Percentiles rank a stretch among this genome's conserved stretches.
Evolutionary conservation across 2,329 filamentous ascomycete genomes (phyloP).

Genomic region (Neofusicoccum parvum): DNA sequence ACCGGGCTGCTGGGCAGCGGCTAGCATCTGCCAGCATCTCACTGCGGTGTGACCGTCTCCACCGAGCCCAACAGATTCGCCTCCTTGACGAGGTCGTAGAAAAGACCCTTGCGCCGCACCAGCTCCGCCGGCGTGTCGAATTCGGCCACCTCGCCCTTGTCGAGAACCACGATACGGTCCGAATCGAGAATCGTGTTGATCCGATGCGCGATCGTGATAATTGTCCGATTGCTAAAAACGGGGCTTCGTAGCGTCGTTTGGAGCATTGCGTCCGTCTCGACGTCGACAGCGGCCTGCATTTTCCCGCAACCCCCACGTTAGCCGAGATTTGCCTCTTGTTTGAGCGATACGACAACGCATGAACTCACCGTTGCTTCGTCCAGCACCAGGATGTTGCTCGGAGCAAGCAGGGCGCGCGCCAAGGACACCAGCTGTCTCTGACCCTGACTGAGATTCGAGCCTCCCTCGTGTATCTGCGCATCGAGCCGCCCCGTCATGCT

Average conservation of each 20-base stretch:
- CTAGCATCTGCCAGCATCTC: neutral
- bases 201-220: slow-evolving; percentile 96
- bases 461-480: slow-evolving; percentile 89
- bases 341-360: slow-evolving; percentile 12
- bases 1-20: slow-evolving; percentile 19
- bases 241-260: slow-evolving; percentile 65
- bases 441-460: slow-evolving; percentile 92
- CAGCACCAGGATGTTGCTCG: slow-evolving; percentile 93
- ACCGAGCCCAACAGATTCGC: slow-evolving; percentile 68
- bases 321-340: slow-evolving; percentile 8
- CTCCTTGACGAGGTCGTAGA: slow-evolving; percentile 90
- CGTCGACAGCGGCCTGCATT: slow-evolving; percentile 65
- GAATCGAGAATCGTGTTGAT: slow-evolving; percentile 94
- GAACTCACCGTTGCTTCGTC: slow-evolving; percentile 86
- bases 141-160: slow-evolving; percentile 86
- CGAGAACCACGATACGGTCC: slow-evolving; percentile 90
- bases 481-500: slow-evolving; percentile 89
- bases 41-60: slow-evolving; percentile 18
- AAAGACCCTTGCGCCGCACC: slow-evolving; percentile 74
- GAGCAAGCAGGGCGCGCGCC: slow-evolving; percentile 88
- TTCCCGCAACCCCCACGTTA: slow-evolving; percentile 14
- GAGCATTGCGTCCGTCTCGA: slow-evolving; percentile 67
- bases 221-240: slow-evolving; percentile 86
- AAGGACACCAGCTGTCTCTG: slow-evolving; percentile 93
- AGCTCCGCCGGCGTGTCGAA: slow-evolving; percentile 85